Conservation (phyloP, 352 stramenopile genomes). For the Globisporangium acanthophoron region DNA sequence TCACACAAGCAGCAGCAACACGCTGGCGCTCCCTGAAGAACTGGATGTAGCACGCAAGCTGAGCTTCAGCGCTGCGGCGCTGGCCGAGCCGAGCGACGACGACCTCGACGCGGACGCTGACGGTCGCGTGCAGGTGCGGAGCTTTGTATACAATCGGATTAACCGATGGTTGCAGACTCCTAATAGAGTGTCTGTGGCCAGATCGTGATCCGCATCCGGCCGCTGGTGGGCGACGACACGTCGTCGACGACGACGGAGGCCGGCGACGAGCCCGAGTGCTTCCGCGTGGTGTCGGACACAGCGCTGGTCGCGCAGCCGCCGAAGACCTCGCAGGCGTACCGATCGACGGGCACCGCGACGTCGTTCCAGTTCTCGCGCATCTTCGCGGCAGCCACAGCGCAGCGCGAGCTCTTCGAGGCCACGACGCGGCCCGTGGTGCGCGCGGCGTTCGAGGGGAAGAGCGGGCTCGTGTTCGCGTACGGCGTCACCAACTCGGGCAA, state of each 20-base stretch:
- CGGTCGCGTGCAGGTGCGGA: background rate
- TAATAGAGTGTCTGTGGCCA: slow-evolving; percentile 14
- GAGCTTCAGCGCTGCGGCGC: slow-evolving; percentile 48
- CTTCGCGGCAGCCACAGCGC: slow-evolving; percentile 68
- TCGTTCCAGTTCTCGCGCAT: slow-evolving; percentile 83
- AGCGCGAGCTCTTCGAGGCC: slow-evolving; percentile 90
- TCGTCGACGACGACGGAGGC: slow-evolving; percentile 1
- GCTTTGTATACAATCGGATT: background rate
- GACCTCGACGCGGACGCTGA: background rate
- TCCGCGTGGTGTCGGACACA: slow-evolving; percentile 61
- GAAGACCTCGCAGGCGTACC: slow-evolving; percentile 71
- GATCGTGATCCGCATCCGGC: slow-evolving; percentile 70
- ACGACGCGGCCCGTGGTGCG: slow-evolving; percentile 90
- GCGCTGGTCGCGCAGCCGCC: slow-evolving; percentile 57
- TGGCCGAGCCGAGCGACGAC: background rate
- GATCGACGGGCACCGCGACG: slow-evolving; percentile 66
- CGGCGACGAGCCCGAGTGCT: slow-evolving; percentile 34
- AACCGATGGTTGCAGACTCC: background rate
- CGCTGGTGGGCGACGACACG: slow-evolving; percentile 16
- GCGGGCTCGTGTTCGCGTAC: slow-evolving; percentile 95
- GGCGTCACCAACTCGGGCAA: slow-evolving; percentile 99
- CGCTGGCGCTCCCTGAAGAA: slow-evolving; percentile 12
- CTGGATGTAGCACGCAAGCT: slow-evolving; percentile 52
- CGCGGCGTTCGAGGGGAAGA: slow-evolving; percentile 78
- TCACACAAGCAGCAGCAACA: background rate